Base-by-base conservation (phyloP, 495 filamentous ascomycete genomes). In the Aspergillus bridgeri region DNA sequence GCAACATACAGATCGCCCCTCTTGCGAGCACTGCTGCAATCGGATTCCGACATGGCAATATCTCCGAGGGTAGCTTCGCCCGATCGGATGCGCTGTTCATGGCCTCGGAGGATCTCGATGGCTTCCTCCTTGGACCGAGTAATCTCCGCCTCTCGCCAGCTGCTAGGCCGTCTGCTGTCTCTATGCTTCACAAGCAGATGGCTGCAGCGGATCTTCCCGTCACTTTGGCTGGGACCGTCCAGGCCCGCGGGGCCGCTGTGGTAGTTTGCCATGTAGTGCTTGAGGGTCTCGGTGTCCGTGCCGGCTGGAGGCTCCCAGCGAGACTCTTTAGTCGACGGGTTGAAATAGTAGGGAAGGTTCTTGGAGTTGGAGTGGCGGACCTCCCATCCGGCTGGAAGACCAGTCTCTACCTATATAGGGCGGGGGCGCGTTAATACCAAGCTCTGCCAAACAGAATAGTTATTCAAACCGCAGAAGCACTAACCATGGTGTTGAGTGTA, bases 281-380 rank as follows among this genome's bases (percentile, higher is more conserved):
- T 98, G 38, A 98, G 83, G 70, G 88, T 89, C 60, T 96, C 91
- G 47, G 88, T 84, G 75, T 98, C 88, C 44, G 92, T 91, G 45
- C 86, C 91, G 9, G 79, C 62, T 22, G 94, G 94, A 5, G 94
- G 94, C 64, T 98, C 93, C 94, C 94, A 98, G 70, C 89, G 83
- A 51, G 94, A 98, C 63, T 87, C 84, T 66, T 89, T 91, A 48
- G 89, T 89, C 24, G 70, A 70, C 23, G 87, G 72, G 74, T 96
- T 94, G 87, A 96, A 98, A 76, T 97, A 98, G 78, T 98, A 98
- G 38, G 94, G 94, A 17, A 98, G 89, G 73, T 94, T 95, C 77
- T 96, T 98, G 71, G 90, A 92, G 76, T 96, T 93, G 69, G 89
- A 95, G 75, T 93, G 90, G 64, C 92, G 90, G 66, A 98, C 90